Base-by-base conservation (phyloP, 2,329 filamentous ascomycete genomes). In the Hymenoscyphus linearis region DNA sequence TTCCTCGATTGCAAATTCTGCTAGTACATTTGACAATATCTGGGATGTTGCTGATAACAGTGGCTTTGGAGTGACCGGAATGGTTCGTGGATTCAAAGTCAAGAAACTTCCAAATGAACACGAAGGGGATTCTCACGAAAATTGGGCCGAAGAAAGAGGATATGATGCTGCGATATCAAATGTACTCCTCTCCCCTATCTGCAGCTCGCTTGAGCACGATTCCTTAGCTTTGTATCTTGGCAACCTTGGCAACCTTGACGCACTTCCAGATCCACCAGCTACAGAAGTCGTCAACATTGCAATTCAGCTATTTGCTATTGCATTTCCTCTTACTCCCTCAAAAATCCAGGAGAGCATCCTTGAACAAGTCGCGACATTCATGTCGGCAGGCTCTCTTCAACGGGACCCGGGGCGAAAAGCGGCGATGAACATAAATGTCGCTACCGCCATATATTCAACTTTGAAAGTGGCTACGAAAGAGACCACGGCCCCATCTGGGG, bases 41-140 rank as follows among this genome's bases (percentile, higher is more conserved):
- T 99, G 95, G 95, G 93, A 98, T 65, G 85, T 96, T 6, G 89
- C 87, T 9, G 95, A 99, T 73, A 98, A 98, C 71, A 93, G 88
- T 68, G 93, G 93, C 0, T 98, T 96, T 74, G 95, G 96, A 2
- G 88, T 99, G 16, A 96, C 91, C 10, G 91, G 93, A 1, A 78
- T 98, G 25, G 86, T 96, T 1, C 82, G 85, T 25, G 90, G 91
- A 0, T 92, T 95, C 71, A 84, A 88, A 58, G 80, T 92, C 18
- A 85, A 82, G 68, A 84, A 82, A 27, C 80, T 93, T 60, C 86
- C 86, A 14, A 89, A 90, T 31, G 87, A 89, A 69, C 84, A 88
- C 61, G 82, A 85, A 40, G 80, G 75, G 13, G 78, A 82, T 36
- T 69, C 73, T 3, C 70, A 77, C 25, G 75, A 80, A 56, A 82